Base-by-base conservation (phyloP, 2,329 filamentous ascomycete species). In the Aureobasidium sp. region DNA sequence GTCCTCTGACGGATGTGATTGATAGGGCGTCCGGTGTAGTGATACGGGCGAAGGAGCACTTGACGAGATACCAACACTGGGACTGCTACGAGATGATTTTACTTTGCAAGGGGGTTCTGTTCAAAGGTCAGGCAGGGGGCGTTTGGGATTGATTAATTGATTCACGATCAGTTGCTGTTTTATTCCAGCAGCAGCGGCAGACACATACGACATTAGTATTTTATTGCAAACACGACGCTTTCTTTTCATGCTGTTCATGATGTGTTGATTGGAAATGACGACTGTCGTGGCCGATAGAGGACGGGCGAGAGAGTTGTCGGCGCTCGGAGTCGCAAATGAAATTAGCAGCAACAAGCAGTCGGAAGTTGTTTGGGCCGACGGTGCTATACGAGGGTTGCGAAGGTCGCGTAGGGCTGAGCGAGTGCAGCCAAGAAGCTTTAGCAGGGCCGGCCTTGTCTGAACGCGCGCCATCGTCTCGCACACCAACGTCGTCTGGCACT, bases 61-160 rank as follows among this genome's bases (percentile, higher is more conserved):
- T 61, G 60, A 61, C n/a, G 58, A 61, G 60, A 61, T 61, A 61
- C 60, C 60, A 61, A 24, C 47, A 49, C 45, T 35, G 45, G 60
- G 49, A 48, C 56, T 59, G 31, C 42, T 61, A 61, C 15, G 57
- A 59, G 56, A 50, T 61, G 49, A 54, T 54, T 61, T 61, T 61
- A 22, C 39, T 61, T 56, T 54, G 44, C 45, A 2, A 42, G 24
- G 57, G 57, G 57, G 35, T 49, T 47, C 42, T 58, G 54, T 58
- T 58, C 54, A 58, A 58, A 58, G 54, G 54, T 31, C 7, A 4
- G 45, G 44, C 7, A 31, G 29, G 53, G 40, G 53, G 53, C 53
- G 53, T 57, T 57, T 57, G 53, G 53, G 53, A 35, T 44, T 57
- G 29, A 57, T 44, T 56, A 39, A 45, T 44, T 57, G 29, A 57